Evolutionary conservation across 768 basidiomycete genomes (phyloP), one percentile per base, ranked within the genome.

Genomic region (Naganishia onofrii): DNA sequence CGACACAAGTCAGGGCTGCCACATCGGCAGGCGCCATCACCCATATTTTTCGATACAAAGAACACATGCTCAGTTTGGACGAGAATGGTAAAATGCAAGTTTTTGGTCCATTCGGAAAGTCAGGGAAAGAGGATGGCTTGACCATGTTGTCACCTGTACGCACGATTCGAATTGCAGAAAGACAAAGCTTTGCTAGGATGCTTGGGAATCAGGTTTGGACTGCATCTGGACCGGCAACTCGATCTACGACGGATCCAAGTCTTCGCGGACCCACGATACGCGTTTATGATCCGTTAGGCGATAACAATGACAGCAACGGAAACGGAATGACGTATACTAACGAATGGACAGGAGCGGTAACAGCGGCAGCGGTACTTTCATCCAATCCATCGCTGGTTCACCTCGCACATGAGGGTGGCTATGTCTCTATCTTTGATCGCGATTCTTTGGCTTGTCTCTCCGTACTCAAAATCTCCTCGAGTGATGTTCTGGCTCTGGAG

Each of bases 371-470:
- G 0, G 82, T 91, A 36, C 79, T 97, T 8, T 88, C 90, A 0
- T 85, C 87, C 0, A 83, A 86, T 23, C 88, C 88, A 0, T 84
- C 85, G 1, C 80, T 83, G 32, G 89, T 91, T 46, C 96, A 89
- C 75, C 83, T 99, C 38, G 93, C 90, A 0, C 95, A 99, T 75
- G 94, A 98, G 79, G 93, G 90, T 51, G 95, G 95, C 0, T 88
- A 85, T 76, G 84, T 98, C 72, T 89, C 88, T 1, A 83, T 94
- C n/a, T 99, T 96, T 93, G 75, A 78, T 86, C 67, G 71, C 17
- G 70, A 70, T n/a, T 72, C 76, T 15, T 46, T 75, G 48, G 78
- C 77, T 9, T 95, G 91, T 76, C 75, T 86, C 17, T 89, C 90
- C 72, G 88, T 90, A 29, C 83, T 92, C 76, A 92, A 90, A 81